Evolutionary conservation across 2,329 filamentous ascomycete species (phyloP).

Genomic region (Onygenales sp.): DNA sequence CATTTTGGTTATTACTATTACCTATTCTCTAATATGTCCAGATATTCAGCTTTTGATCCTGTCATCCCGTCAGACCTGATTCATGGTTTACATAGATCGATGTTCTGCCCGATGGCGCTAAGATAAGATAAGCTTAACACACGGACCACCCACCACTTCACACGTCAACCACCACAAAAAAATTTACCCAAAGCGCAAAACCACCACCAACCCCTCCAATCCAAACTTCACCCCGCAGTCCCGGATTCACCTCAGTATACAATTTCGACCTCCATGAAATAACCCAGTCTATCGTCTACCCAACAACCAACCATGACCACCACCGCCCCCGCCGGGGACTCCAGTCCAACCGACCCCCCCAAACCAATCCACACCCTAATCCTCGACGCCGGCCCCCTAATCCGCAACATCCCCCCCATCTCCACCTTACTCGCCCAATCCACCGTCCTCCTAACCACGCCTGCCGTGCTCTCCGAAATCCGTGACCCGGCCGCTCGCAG

Average conservation of each 20-base stretch:
- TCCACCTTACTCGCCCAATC: slow-evolving; percentile 72
- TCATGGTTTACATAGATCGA: background rate
- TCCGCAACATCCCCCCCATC: slow-evolving; percentile 82
- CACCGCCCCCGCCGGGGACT: slow-evolving; percentile 1
- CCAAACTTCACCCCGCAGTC: slow-evolving; percentile 21
- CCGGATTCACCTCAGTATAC: slow-evolving; percentile 2
- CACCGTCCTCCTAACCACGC: slow-evolving; percentile 70
- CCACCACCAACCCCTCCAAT: background rate
- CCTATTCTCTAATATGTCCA: too few species aligned
- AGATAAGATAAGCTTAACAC: slow-evolving; percentile 2
- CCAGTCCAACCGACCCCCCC: slow-evolving; percentile 11
- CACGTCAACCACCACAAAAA: background rate
- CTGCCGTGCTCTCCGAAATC: slow-evolving; percentile 79
- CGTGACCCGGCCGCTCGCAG: slow-evolving; percentile 70
- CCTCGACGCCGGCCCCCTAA: slow-evolving; percentile 83
- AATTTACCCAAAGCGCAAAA: background rate
- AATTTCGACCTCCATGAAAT: background rate
- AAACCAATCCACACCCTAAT: slow-evolving; percentile 77
- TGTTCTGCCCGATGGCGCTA: background rate
- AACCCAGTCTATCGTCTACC: background rate
- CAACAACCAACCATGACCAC: slow-evolving; percentile 15
- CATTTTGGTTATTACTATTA: background rate
- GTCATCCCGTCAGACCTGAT: background rate
- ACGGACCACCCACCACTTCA: background rate
- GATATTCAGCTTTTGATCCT: background rate